phyloP scores from a whole-genome alignment of 202 grass and related monocot genomes.

The Saccharum hybrid region DNA sequence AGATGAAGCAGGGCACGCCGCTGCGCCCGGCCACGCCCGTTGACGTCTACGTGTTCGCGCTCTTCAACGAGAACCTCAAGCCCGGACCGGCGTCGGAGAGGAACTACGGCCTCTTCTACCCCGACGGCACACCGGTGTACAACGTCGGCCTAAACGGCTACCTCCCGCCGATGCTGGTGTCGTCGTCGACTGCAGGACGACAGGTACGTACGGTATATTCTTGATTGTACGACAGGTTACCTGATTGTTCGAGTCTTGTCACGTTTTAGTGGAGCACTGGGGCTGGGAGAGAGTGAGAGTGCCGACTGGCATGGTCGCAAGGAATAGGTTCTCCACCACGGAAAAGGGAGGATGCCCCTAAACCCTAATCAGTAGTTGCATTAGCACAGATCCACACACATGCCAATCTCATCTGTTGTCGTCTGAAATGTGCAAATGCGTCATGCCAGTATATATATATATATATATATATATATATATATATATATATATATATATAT shows the following conservation, averaged over 20 bases:
- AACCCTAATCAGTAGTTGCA: neutral
- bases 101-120: conserved; percentile 89
- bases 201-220: conserved; percentile 9
- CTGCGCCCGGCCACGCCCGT: conserved; percentile 67
- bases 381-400: neutral
- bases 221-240: neutral
- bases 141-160: conserved; percentile 67
- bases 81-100: conserved; percentile 81
- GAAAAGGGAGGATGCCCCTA: neutral
- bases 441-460: neutral
- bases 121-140: conserved; percentile 79
- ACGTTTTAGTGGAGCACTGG: conserved; percentile 5
- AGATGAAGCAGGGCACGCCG: conserved; percentile 83
- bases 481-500: too few species aligned
- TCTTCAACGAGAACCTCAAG: conserved; percentile 97
- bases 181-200: neutral
- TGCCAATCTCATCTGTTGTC: neutral
- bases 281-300: neutral
- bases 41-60: conserved; percentile 83
- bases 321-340: conserved; percentile 27
- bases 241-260: neutral
- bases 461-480: too few species aligned
- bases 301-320: neutral
- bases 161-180: conserved; percentile 57
- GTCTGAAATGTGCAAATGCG: neutral